Percentiles rank a stretch among this genome's conserved stretches.
Evolutionary conservation across 257 asterid genomes (phyloP).

Genomic region (Fraxinus excelsior): DNA sequence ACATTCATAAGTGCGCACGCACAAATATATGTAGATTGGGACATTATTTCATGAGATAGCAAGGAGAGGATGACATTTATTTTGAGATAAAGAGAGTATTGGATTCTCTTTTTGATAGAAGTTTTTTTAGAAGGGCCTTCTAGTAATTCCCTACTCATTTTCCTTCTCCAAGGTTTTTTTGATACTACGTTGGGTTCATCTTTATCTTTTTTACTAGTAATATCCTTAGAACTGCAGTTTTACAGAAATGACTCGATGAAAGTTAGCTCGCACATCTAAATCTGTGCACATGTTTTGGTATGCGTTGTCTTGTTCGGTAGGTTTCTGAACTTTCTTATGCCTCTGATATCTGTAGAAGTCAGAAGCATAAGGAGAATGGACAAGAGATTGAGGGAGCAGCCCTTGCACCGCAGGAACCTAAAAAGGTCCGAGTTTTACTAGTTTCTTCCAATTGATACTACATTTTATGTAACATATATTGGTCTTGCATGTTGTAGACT

Average conservation of each 20-base stretch:
- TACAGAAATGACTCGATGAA: background rate
- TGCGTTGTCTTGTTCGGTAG: background rate
- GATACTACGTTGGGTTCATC: background rate
- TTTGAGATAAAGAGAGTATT: background rate
- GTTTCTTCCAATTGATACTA: background rate
- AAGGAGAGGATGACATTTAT: background rate
- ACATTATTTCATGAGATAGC: background rate
- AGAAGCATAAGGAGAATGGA: conserved; percentile 40
- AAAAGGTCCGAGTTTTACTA: conserved; percentile 47
- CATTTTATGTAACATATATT: conserved; percentile 16
- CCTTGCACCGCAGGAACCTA: conserved; percentile 36
- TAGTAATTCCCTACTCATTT: background rate
- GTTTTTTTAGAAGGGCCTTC: background rate
- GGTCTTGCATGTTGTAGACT: conserved; percentile 12
- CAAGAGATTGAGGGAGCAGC: conserved; percentile 38
- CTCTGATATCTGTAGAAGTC: conserved; percentile 41
- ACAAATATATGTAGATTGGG: background rate
- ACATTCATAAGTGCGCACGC: background rate
- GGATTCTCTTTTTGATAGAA: background rate
- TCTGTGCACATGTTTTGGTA: background rate
- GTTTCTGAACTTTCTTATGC: conserved; percentile 20
- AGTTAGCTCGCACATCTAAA: background rate
- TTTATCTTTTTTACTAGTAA: background rate
- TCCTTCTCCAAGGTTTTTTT: background rate
- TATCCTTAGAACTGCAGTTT: background rate